Evolutionary conservation across 129 eudicot species (phyloP).

Genomic region (Flaveria robusta): DNA sequence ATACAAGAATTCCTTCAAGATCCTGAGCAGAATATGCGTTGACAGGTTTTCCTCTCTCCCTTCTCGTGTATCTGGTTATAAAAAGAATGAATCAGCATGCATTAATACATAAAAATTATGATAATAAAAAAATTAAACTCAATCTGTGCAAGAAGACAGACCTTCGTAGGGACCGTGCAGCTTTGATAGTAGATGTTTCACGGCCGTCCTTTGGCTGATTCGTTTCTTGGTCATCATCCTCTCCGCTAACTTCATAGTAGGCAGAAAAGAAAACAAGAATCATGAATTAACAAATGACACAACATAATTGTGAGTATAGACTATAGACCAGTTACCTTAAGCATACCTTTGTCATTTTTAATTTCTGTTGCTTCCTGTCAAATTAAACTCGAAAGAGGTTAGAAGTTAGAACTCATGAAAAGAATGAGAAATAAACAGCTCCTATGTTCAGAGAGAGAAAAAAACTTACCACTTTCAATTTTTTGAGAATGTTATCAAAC

Average conservation of each 20-base stretch:
- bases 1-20: conserved; percentile 89
- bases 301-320: background rate
- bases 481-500: conserved; percentile 85
- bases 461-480: conserved; percentile 72
- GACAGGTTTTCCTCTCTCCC: conserved; percentile 82
- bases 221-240: conserved; percentile 37
- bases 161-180: conserved; percentile 89
- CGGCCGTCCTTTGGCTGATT: conserved; percentile 30
- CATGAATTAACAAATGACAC: conserved; percentile 24
- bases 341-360: conserved; percentile 54
- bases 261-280: conserved; percentile 6
- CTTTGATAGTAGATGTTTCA: conserved; percentile 46
- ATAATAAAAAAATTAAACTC: background rate
- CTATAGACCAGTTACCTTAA: background rate
- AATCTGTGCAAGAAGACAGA: conserved; percentile 13
- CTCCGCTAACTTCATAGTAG: conserved; percentile 31
- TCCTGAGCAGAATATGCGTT: conserved; percentile 65
- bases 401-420: background rate
- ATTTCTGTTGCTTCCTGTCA: conserved; percentile 56
- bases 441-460: background rate
- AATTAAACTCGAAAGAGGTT: conserved; percentile 21
- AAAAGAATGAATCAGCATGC: background rate
- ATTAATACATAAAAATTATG: conserved; percentile 6
- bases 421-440: background rate
- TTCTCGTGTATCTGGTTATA: conserved; percentile 65